Base-by-base conservation (phyloP, 1,284 basidiomycete species). In the Trichosporon asahii region DNA sequence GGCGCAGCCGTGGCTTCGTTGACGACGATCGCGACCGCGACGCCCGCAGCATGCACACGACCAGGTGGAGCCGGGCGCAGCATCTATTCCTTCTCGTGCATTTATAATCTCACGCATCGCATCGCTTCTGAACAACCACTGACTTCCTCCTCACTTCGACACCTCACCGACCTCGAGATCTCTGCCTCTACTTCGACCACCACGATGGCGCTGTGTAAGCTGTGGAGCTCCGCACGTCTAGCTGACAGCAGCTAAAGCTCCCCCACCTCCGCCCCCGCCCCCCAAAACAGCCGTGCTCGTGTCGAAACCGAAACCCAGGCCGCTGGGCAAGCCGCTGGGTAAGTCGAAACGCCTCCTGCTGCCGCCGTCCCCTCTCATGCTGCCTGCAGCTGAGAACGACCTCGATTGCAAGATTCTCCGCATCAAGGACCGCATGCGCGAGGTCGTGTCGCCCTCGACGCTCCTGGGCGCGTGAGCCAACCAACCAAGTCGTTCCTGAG, bases 301-400 rank as follows among this genome's bases (percentile, higher is more conserved):
- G 57, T 31, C 57, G 2, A 61, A 61, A 23, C 57, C 57, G 14
- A 15, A 11, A 14, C 27, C 29, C 1, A 18, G 49, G 23, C 49
- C 49, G 8, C 23, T 53, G 7, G 12, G 49, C 23, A 53, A 53
- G 23, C 49, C 49, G 8, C 23, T 53, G 7, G 12, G 49, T 7
- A 53, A 53, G 49, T 53, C 57, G 14, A 61, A 61, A 33, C 57
- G 57, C 14, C 15, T 18, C 0, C 57, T 61, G 9, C 31, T 61
- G 15, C 55, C 68, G 12, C 68, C 68, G 37, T 68, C 68, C 1
- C 68, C 68, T 7, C 68, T 68, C 37, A 25, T 33, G 53, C 68
- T 68, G 0, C 68, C 68, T 15, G 63, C 49, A 33, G 35, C 46
- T 23, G 35, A 65, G 61, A 23, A 65, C 23, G 57, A 61, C 11